Evolutionary conservation across 1,284 basidiomycete species (phyloP), one percentile per base, ranked within the genome.

Genomic region (Trichosporon sp.): DNA sequence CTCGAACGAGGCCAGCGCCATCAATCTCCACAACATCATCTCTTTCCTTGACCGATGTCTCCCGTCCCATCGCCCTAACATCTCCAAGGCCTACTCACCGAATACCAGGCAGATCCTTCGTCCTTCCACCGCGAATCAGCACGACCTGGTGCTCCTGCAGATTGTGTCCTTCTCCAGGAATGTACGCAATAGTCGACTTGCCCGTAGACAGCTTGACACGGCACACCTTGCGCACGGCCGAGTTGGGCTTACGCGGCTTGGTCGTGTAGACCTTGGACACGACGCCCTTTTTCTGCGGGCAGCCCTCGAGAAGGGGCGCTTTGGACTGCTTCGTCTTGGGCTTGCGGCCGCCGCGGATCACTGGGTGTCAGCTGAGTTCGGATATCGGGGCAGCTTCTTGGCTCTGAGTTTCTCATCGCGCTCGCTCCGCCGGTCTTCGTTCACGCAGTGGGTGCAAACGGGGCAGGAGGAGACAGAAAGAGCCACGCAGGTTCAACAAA

Each of bases 181-280:
- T 95, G 78, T 98, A 99, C 14, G 95, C 95, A 81, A 91, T 89
- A 64, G 95, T 85, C 44, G 88, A 89, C 78, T 91, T 89, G 59
- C 96, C 96, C 33, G 90, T 95, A 33, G 89, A 86, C 58, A 99
- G 84, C 83, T 95, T 95, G 71, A 99, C 89, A 76, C 92, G 86
- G 46, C 94, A 94, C 65, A 98, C 92, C 82, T 98, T 99, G 68
- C 96, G 91, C 75, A 97, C 93, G 52, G 95, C 95, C 46, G 95
- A 99, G 82, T 99, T 99, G 69, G 96, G 96, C 79, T 99, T 99
- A 84, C 95, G 97, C 25, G 96, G 96, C 76, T 90, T 93, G 71
- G 85, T 86, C 54, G 88, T 90, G 79, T 90, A 89, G 25, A 97
- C 87, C 70, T 88, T 87, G 31, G 88, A 86, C 76, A 91, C 90